Conservation (phyloP, 202 grass and related monocot genomes). For the Zoysia matrella region DNA sequence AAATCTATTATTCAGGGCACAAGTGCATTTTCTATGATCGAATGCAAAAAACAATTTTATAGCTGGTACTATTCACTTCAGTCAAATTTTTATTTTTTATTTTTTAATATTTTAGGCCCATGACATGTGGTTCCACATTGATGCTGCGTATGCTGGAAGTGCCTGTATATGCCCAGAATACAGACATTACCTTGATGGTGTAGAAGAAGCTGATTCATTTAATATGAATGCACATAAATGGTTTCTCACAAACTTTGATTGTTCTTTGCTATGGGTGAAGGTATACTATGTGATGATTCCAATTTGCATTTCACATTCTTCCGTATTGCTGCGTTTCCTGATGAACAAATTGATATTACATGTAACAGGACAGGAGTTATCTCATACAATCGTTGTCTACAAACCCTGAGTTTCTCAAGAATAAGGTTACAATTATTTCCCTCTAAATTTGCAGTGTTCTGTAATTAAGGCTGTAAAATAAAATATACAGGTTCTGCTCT, state of each 20-base stretch:
- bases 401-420: slow-evolving; percentile 74
- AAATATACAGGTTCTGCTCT: not conserved
- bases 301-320: slow-evolving; percentile 14
- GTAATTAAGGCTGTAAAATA: not conserved
- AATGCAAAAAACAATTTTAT: not conserved
- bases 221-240: slow-evolving; percentile 91
- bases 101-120: slow-evolving; percentile 49
- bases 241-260: slow-evolving; percentile 88
- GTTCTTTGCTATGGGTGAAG: slow-evolving; percentile 85
- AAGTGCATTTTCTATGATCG: not conserved
- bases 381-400: slow-evolving; percentile 74
- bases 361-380: slow-evolving; percentile 58
- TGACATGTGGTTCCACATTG: slow-evolving; percentile 74
- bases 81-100: not conserved
- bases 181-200: slow-evolving; percentile 66
- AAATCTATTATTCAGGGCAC: too few relatives aligned
- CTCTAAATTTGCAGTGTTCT: not conserved
- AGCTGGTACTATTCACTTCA: not conserved
- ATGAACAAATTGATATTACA: slow-evolving; percentile 12
- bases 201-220: slow-evolving; percentile 89
- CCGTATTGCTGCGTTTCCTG: slow-evolving; percentile 19
- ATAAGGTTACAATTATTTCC: slow-evolving; percentile 53
- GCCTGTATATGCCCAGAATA: slow-evolving; percentile 82
- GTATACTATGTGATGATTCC: slow-evolving; percentile 38
- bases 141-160: slow-evolving; percentile 90